Percentiles rank a stretch among this genome's conserved stretches.
Evolutionary conservation across 169 alveolate species (phyloP).

Genomic region (Ichthyophthirius multifiliis): DNA sequence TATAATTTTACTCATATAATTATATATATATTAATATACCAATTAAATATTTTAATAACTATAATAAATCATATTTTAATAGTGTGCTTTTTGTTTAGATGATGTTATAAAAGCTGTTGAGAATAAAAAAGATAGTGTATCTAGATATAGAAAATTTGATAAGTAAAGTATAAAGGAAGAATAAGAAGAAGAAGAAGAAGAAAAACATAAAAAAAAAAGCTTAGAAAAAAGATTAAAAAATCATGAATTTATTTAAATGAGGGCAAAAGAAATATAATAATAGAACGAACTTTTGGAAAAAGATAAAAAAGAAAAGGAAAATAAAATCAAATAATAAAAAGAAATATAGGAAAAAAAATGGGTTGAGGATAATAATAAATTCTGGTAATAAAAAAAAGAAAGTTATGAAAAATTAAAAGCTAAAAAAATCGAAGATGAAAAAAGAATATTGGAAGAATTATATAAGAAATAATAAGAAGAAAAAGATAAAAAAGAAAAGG

Average conservation of each 20-base stretch:
- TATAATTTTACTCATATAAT: too few relatives aligned
- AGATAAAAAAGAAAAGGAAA: slow-evolving; percentile 18
- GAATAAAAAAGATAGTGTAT: not conserved
- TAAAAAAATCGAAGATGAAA: not conserved
- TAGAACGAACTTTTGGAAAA: not conserved
- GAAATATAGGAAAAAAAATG: not conserved
- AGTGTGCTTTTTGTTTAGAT: not conserved
- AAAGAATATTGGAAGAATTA: not conserved
- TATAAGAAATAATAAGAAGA: slow-evolving; percentile 7
- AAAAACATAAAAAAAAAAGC: not conserved
- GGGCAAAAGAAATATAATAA: not conserved
- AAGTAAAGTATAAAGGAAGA: not conserved
- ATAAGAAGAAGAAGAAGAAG: slow-evolving; percentile 1
- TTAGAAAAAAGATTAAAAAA: slow-evolving; percentile 8
- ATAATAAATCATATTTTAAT: too few relatives aligned
- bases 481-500: slow-evolving; percentile 22
- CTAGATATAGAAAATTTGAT: not conserved
- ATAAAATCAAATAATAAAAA: not conserved
- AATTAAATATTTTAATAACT: too few relatives aligned
- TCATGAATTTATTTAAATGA: slow-evolving; percentile 9
- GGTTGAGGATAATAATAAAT: not conserved
- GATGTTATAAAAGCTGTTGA: not conserved
- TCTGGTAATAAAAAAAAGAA: not conserved
- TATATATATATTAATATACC: too few relatives aligned
- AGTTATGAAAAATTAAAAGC: not conserved